Conservation (phyloP, 306 rosid species). For the Dalbergia cultrata region DNA sequence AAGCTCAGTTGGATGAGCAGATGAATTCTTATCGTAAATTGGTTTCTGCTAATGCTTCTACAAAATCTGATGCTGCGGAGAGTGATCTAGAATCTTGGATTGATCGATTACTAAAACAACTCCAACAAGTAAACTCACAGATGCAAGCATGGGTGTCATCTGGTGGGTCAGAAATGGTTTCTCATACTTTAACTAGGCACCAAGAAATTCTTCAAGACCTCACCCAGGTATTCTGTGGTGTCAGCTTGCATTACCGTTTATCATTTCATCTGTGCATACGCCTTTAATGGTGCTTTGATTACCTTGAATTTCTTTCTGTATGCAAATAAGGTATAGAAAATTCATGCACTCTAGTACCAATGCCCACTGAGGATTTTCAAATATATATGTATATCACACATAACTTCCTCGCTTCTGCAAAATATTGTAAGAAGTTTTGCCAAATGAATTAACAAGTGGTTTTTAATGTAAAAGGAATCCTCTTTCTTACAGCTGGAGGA, state of each 20-base stretch:
- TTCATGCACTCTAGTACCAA: background rate
- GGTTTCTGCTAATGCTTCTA: slow-evolving; percentile 81
- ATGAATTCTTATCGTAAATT: slow-evolving; percentile 86
- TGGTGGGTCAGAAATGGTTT: slow-evolving; percentile 98
- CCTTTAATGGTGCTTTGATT: slow-evolving; percentile 19
- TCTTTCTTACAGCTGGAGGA: too few relatives aligned
- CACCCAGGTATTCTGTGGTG: slow-evolving; percentile 76
- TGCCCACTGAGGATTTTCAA: too few relatives aligned
- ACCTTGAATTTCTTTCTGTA: slow-evolving; percentile 28
- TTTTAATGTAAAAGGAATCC: too few relatives aligned
- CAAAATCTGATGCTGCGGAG: slow-evolving; percentile 66
- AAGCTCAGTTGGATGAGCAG: slow-evolving; percentile 97
- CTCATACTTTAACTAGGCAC: slow-evolving; percentile 97
- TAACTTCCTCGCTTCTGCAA: too few relatives aligned
- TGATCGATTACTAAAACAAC: slow-evolving; percentile 80
- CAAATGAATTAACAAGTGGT: too few relatives aligned
- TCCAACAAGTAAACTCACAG: slow-evolving; percentile 95
- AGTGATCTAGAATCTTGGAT: slow-evolving; percentile 85
- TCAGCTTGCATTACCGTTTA: slow-evolving; percentile 17
- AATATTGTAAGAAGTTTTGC: too few relatives aligned
- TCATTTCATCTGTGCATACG: slow-evolving; percentile 17
- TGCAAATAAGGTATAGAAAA: slow-evolving; percentile 39
- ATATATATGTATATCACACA: too few relatives aligned
- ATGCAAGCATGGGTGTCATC: slow-evolving; percentile 99
- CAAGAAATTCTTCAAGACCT: slow-evolving; percentile 98